A percentile compares a stretch with the other conserved stretches of the same genome.
Evolutionary conservation across 495 filamentous ascomycete genomes (phyloP).

Genomic region (Neurospora terricola): DNA sequence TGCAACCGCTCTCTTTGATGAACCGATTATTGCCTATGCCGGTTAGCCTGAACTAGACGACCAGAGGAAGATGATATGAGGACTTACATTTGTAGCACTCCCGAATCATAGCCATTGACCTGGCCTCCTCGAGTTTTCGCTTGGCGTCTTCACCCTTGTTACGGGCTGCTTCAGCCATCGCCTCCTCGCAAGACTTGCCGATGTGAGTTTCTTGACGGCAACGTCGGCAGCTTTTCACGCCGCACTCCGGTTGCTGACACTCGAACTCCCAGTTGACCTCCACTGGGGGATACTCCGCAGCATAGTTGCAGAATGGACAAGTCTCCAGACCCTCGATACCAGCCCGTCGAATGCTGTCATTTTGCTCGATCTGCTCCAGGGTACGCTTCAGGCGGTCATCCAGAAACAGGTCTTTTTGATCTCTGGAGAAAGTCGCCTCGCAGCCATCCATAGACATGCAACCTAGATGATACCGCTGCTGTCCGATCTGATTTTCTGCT

Average conservation of each 20-base stretch:
- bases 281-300: conserved; percentile 56
- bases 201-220: conserved; percentile 67
- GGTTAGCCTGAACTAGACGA: conserved; percentile 15
- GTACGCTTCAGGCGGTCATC: conserved; percentile 43
- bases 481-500: conserved; percentile 59
- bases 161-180: conserved; percentile 27
- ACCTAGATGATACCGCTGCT: conserved; percentile 47
- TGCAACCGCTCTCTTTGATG: conserved; percentile 73
- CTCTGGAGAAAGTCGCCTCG: conserved; percentile 27
- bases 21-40: conserved; percentile 46
- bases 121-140: conserved; percentile 70
- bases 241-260: conserved; percentile 58
- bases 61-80: not conserved
- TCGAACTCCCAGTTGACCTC: conserved; percentile 67
- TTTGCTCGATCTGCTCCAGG: conserved; percentile 59
- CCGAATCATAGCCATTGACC: conserved; percentile 67
- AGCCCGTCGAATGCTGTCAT: conserved; percentile 54
- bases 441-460: conserved; percentile 45
- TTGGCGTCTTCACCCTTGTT: conserved; percentile 48
- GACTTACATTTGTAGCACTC: conserved; percentile 56
- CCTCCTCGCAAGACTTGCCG: conserved; percentile 63
- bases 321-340: conserved; percentile 54
- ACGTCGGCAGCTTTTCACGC: conserved; percentile 58
- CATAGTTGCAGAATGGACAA: conserved; percentile 80
- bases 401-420: conserved; percentile 46